Base-by-base conservation (phyloP, 1,284 basidiomycete species). In the Cutaneotrichosporon sp. region DNA sequence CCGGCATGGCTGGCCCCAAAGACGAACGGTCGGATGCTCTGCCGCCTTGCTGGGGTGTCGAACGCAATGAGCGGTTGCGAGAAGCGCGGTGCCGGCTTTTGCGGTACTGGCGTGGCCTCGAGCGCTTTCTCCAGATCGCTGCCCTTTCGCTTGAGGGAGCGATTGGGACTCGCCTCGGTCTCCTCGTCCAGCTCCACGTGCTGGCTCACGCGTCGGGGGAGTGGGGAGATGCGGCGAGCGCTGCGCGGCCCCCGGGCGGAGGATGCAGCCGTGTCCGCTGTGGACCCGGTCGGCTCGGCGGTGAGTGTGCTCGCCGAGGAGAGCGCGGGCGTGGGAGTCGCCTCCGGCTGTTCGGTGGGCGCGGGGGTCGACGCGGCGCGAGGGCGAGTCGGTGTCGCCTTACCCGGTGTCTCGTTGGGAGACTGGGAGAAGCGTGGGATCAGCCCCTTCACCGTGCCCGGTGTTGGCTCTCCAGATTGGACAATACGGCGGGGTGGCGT, bases 61-160 rank as follows among this genome's bases (percentile, higher is more conserved):
- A 59, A 59, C 1, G 57, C 54, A 25, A 59, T 55, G 39, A 59
- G 57, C 8, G 57, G 57, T 14, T 48, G 44, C 6, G 46, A 49
- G 41, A 53, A 53, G 22, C 52, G 52, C 20, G 52, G 52, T 9
- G 25, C 41, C 4, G 7, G 8, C 4, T 41, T 26, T 3, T 24
- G 24, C 14, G 38, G 22, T 5, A 41, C 38, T 9, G 38, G 38
- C 14, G 38, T 26, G 24, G 22, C 26, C 12, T 41, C 24, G 27
- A 35, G 26, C 4, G 38, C 24, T 22, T 25, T 22, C 10, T 46
- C 49, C 10, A 46, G 32, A 22, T 58, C 53, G 16, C 41, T 47
- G 16, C 50, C 47, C 38, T 59, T 59, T 38, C 57, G 57, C 34
- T 59, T 59, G 17, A 51, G 46, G 1, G 46, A 22, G 14, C 41